phyloP scores from a whole-genome alignment of 2,329 filamentous ascomycete species.

The Bimuria novae-zelandiae region DNA sequence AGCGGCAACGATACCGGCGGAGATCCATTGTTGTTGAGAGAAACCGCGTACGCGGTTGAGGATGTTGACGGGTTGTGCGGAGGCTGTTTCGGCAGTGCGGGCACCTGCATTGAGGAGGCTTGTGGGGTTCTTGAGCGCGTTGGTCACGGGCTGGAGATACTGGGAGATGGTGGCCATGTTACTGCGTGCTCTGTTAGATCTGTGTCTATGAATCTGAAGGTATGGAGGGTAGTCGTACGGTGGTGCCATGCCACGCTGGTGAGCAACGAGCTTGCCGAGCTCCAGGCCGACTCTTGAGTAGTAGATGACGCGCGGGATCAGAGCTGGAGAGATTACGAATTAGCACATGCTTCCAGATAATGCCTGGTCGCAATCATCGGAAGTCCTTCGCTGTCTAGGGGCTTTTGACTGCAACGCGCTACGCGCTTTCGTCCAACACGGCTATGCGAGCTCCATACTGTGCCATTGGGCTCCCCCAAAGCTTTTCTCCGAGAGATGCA shows the following conservation, averaged over 20 bases:
- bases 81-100: conserved; percentile 43
- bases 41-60: conserved; percentile 69
- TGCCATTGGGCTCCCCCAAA: conserved; percentile 22
- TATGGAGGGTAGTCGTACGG: conserved; percentile 68
- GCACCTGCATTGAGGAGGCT: conserved; percentile 58
- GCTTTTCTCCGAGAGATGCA: neutral
- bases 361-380: neutral
- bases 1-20: conserved; percentile 77
- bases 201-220: neutral
- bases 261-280: conserved; percentile 84
- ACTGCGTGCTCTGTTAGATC: conserved; percentile 54
- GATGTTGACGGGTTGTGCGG: conserved; percentile 59
- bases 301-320: conserved; percentile 86
- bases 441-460: conserved; percentile 14
- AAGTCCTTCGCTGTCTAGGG: neutral
- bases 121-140: conserved; percentile 71
- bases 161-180: conserved; percentile 80
- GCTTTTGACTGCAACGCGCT: neutral
- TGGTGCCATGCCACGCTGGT: conserved; percentile 87
- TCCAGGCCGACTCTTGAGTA: conserved; percentile 90
- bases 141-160: conserved; percentile 78
- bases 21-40: conserved; percentile 70
- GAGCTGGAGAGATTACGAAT: conserved; percentile 59
- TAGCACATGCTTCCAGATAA: conserved; percentile 14
- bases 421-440: neutral